Evolutionary conservation across 2,329 filamentous ascomycete species (phyloP).

Genomic region (Talaromyces marneffei): DNA sequence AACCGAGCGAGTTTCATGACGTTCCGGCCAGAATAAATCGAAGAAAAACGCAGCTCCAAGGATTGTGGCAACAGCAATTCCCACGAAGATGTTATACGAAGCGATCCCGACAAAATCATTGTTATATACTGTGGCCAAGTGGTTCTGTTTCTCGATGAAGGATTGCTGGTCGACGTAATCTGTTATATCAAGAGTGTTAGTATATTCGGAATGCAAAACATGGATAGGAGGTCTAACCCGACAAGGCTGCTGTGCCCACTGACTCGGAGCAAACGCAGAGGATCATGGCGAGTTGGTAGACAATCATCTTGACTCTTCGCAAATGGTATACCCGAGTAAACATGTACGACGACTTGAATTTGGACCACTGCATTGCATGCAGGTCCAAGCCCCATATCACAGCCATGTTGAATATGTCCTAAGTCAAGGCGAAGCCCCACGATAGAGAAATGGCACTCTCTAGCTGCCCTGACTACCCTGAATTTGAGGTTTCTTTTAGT

Average conservation of each 20-base stretch:
- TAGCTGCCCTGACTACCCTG: not conserved
- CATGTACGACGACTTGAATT: conserved; percentile 55
- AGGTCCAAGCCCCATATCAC: conserved; percentile 56
- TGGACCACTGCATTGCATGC: conserved; percentile 52
- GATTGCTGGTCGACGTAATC: conserved; percentile 53
- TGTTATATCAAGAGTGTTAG: conserved; percentile 18
- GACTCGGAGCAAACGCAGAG: conserved; percentile 53
- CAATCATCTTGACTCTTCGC: conserved; percentile 53
- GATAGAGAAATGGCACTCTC: not conserved
- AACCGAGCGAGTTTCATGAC: conserved; percentile 45
- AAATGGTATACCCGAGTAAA: conserved; percentile 52
- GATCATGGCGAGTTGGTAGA: conserved; percentile 57
- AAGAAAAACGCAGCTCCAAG: conserved; percentile 58
- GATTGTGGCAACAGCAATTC: conserved; percentile 52
- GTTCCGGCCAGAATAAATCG: conserved; percentile 56
- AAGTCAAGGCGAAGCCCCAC: not conserved
- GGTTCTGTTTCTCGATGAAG: conserved; percentile 38
- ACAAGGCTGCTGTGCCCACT: conserved; percentile 51
- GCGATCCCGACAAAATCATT: conserved; percentile 52
- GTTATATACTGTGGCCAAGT: conserved; percentile 45
- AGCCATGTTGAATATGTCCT: conserved; percentile 28
- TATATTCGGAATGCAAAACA: not conserved
- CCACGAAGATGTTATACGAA: conserved; percentile 55
- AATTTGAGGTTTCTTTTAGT: not conserved
- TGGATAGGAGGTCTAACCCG: conserved; percentile 36